Evolutionary conservation across 257 asterid species (phyloP), one percentile per base, ranked within the genome.

Genomic region (Salvia hispanica): DNA sequence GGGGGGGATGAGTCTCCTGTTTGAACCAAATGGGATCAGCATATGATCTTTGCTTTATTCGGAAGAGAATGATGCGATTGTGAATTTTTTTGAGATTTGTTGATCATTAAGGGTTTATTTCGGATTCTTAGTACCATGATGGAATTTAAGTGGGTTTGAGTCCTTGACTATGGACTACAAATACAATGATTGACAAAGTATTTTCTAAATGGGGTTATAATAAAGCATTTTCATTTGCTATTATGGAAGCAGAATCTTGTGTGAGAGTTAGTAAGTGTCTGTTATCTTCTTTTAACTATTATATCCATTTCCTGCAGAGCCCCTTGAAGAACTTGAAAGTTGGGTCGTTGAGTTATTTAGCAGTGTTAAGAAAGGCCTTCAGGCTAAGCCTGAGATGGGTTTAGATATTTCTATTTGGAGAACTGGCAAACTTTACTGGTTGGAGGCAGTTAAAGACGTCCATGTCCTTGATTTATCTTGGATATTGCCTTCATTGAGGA

Each of bases 361-460:
- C 80, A 74, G 55, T 74, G 87, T 94, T 66, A 88, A 82, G 81
- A 83, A 84, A 80, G 95, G 92, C 14, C 72, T 61, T 71, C 60
- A 58, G 73, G 79, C 58, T 75, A 81, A 84, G 79, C 85, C 84
- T 36, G 87, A 82, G 33, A 67, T 65, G n/a, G 74, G 75, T 57
- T 70, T 72, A 66, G 85, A 67, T 64, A 50, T 72, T 76, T 96
- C 97, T 66, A 83, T 94, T 59, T 94, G 99, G 97, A 83, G 76
- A 69, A 34, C 82, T 44, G 95, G 99, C 74, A 94, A 91, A 83
- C 57, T 91, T 76, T 91, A 85, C 80, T 70, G 88, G 89, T 81
- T 94, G 74, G 91, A 88, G 80, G 96, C 99, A 28, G 95, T 94
- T 70, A 91, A 84, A 82, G 99, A 94, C 78, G 88, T 94, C 68